Evolutionary conservation across 768 basidiomycete genomes (phyloP).

Genomic region (Hericium rajendrae): DNA sequence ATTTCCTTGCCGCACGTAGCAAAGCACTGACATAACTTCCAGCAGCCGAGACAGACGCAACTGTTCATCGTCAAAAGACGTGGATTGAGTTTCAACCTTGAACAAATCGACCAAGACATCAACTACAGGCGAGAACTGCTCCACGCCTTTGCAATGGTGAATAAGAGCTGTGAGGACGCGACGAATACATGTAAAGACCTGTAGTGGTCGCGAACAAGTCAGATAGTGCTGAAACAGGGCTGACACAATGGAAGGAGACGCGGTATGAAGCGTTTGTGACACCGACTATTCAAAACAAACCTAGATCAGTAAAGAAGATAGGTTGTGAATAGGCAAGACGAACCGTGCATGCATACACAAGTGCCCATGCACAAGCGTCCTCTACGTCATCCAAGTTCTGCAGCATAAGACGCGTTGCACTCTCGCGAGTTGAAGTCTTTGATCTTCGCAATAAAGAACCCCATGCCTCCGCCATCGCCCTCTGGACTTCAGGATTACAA

Average conservation of each 20-base stretch:
- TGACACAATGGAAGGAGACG: conserved; percentile 50
- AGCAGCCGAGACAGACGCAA: conserved; percentile 42
- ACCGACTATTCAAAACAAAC: conserved; percentile 45
- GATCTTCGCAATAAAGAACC: conserved; percentile 65
- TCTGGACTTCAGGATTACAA: conserved; percentile 63
- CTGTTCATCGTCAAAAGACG: conserved; percentile 10
- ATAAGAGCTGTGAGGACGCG: conserved; percentile 71
- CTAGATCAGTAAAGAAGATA: background rate
- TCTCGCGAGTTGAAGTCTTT: conserved; percentile 47
- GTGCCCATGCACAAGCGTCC: conserved; percentile 62
- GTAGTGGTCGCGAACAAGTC: conserved; percentile 26
- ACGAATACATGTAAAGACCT: conserved; percentile 49
- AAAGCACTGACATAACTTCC: conserved; percentile 46
- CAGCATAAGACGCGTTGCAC: conserved; percentile 47
- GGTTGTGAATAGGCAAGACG: conserved; percentile 2
- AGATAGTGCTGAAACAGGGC: conserved; percentile 52
- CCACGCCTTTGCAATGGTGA: conserved; percentile 69
- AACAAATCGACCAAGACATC: conserved; percentile 42
- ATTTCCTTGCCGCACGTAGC: conserved; percentile 63
- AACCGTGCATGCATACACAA: conserved; percentile 77
- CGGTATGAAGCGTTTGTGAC: conserved; percentile 73
- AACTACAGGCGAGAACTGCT: conserved; percentile 49
- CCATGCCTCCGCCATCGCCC: conserved; percentile 84
- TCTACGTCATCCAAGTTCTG: conserved; percentile 40
- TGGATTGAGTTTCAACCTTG: conserved; percentile 3